Percentiles rank a stretch among this genome's conserved stretches.
Conservation (phyloP, 768 basidiomycete species). For the Auricularia cornea region DNA sequence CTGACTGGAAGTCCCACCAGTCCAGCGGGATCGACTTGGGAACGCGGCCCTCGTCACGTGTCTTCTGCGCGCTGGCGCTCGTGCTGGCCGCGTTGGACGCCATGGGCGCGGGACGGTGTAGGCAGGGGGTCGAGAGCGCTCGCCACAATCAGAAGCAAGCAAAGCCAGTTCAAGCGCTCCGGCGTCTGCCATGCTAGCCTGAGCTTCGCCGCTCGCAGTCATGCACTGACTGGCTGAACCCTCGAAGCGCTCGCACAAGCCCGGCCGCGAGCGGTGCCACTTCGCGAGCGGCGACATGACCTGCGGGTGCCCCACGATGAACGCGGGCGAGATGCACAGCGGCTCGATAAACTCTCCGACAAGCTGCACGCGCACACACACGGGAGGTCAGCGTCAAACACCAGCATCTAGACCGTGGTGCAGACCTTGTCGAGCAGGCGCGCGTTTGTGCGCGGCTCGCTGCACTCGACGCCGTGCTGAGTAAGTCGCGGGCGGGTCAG, state of each 20-base stretch:
- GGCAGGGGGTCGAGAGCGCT: too few relatives aligned
- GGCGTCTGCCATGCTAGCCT: too few relatives aligned
- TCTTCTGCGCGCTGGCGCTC: too few relatives aligned
- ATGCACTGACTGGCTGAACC: too few relatives aligned
- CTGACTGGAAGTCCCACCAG: background rate
- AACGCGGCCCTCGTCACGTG: too few relatives aligned
- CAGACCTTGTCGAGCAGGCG: conserved; percentile 87
- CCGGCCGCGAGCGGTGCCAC: conserved; percentile 94
- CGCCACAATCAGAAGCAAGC: too few relatives aligned
- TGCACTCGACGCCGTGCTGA: conserved; percentile 93
- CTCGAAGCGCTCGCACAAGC: conserved; percentile 99
- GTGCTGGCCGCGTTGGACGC: too few relatives aligned
- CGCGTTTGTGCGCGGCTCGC: conserved; percentile 90
- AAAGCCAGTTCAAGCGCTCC: too few relatives aligned
- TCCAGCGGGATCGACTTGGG: background rate
- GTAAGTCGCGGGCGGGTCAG: conserved; percentile 2
- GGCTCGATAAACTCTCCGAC: conserved; percentile 98
- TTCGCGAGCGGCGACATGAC: conserved; percentile 99
- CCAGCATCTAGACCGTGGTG: background rate
- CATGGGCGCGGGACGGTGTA: too few relatives aligned
- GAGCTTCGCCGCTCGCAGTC: too few relatives aligned
- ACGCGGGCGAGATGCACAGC: conserved; percentile 90
- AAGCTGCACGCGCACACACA: conserved; percentile 53
- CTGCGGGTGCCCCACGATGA: conserved; percentile 98
- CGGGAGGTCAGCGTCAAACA: background rate